Base-by-base conservation (phyloP, 2,329 filamentous ascomycete species). In the Diplodia seriata region DNA sequence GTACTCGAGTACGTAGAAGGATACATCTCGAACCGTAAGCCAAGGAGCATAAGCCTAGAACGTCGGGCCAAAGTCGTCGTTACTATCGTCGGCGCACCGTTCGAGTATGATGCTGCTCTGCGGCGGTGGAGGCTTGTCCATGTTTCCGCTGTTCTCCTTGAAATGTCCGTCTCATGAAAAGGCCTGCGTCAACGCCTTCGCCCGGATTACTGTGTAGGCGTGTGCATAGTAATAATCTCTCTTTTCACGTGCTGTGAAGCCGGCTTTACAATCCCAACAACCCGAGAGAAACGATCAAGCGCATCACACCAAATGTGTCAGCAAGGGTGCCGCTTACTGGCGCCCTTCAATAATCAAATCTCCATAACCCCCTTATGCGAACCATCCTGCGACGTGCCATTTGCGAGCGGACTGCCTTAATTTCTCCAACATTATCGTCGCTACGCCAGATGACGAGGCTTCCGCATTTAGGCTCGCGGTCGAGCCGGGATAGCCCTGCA, bases 321-420 rank as follows among this genome's bases (percentile, higher is more conserved):
- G 43, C 43, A 47, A 20, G 43, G 43, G 43, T 20, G 43, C 7
- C n/a, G 43, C 43, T 47, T 18, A 55, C 23, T n/a, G 51, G 36
- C 29, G 29, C 57, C 57, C 29, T 36, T 33, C 57, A 49, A 50
- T 62, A 36, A 49, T 12, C 57, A 15, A n/a, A 43, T 50, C 57
- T 62, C 57, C 57, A 62, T 62, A 62, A 50, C 36, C 33, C 18
- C 26, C 20, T 49, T 43, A 62, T 62, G 57, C 57, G 40, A 62
- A 18, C 18, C 5, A 50, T 49, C 31, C 40, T 50, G 57, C 57
- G 57, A 62, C 57, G 40, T 33, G 57, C 40, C 57, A 62, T 50
- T 49, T n/a, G 57, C 40, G 43, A 62, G 26, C 26, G 31, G 5
- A n/a, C 14, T 61, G 23, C 57, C 57, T 62, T 62, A 62, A 62